Evolutionary conservation across 2,329 filamentous ascomycete species (phyloP).

Genomic region (Daldinia sp.): DNA sequence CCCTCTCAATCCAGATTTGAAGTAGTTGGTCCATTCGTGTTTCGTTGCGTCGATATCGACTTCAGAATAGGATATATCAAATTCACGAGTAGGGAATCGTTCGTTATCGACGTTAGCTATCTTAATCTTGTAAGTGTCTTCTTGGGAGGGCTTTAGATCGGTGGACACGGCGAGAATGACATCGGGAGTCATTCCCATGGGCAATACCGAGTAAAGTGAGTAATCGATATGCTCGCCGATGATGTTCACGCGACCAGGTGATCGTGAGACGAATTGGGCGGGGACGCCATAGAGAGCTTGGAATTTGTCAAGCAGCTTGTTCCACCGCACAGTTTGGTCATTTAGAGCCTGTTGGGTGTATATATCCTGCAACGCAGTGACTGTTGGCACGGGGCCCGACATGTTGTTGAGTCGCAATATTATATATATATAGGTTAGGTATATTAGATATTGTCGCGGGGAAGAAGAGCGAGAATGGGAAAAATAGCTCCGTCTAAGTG

Average conservation of each 20-base stretch:
- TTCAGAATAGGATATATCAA: slow-evolving; percentile 70
- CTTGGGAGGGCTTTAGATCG: slow-evolving; percentile 54
- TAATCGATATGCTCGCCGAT: slow-evolving; percentile 99
- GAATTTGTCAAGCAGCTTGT: slow-evolving; percentile 75
- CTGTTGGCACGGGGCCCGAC: slow-evolving; percentile 74
- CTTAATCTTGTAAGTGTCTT: slow-evolving; percentile 70
- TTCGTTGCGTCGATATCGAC: slow-evolving; percentile 85
- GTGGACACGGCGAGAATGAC: slow-evolving; percentile 81
- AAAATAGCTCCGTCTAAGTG: slow-evolving; percentile 12
- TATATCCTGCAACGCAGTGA: slow-evolving; percentile 78
- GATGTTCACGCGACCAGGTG: slow-evolving; percentile 94
- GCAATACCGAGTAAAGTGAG: slow-evolving; percentile 92
- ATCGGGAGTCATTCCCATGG: slow-evolving; percentile 94
- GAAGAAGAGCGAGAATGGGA: slow-evolving; percentile 1
- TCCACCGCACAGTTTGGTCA: slow-evolving; percentile 78
- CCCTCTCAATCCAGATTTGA: slow-evolving; percentile 88
- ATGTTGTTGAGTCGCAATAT: slow-evolving; percentile 48
- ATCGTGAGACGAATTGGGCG: slow-evolving; percentile 85
- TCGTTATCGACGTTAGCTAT: slow-evolving; percentile 80
- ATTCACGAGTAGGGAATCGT: slow-evolving; percentile 79
- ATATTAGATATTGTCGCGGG: neutral
- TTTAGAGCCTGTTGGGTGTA: slow-evolving; percentile 78
- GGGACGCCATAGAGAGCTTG: slow-evolving; percentile 71
- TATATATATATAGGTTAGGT: slow-evolving; percentile 4
- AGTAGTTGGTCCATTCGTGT: slow-evolving; percentile 98